Evolutionary conservation across 805 yeast genomes (phyloP).

Genomic region (Citeromyces matritensis): DNA sequence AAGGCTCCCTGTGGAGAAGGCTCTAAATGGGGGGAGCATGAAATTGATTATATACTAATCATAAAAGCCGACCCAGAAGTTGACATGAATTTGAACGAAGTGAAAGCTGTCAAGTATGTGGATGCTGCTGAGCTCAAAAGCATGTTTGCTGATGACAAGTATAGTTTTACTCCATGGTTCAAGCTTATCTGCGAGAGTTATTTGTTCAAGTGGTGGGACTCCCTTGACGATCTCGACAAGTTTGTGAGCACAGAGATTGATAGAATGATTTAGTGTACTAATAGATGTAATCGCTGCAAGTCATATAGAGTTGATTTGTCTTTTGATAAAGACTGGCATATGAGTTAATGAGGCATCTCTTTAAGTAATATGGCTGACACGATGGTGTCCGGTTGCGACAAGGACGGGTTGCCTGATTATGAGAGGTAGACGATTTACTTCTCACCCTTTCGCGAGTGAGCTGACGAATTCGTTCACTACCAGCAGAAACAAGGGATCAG

Average conservation of each 20-base stretch:
- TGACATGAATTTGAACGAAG: constrained; percentile 66
- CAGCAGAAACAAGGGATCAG: too few species aligned
- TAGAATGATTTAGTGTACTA: constrained; percentile 22
- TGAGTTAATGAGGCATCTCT: too few species aligned
- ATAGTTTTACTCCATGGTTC: constrained; percentile 95
- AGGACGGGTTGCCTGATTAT: too few species aligned
- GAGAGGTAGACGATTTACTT: too few species aligned
- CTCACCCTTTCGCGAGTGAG: too few species aligned
- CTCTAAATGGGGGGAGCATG: constrained; percentile 89
- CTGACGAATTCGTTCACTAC: too few species aligned
- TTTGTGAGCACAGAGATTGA: constrained; percentile 31
- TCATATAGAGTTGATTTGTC: too few species aligned
- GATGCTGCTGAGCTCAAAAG: constrained; percentile 44
- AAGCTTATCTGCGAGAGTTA: constrained; percentile 86
- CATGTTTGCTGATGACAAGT: constrained; percentile 53
- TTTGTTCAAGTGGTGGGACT: constrained; percentile 89
- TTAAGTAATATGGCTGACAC: too few species aligned
- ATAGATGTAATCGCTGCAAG: constrained; percentile 1
- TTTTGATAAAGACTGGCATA: too few species aligned
- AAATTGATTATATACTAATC: constrained; percentile 86
- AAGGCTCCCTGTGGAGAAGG: constrained; percentile 58
- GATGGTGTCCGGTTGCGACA: too few species aligned
- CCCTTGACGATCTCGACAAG: constrained; percentile 40
- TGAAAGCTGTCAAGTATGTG: constrained; percentile 69
- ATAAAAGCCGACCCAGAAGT: constrained; percentile 36